Conservation (phyloP, 176 grass and related monocot species). For the Aegilops sharonensis region DNA sequence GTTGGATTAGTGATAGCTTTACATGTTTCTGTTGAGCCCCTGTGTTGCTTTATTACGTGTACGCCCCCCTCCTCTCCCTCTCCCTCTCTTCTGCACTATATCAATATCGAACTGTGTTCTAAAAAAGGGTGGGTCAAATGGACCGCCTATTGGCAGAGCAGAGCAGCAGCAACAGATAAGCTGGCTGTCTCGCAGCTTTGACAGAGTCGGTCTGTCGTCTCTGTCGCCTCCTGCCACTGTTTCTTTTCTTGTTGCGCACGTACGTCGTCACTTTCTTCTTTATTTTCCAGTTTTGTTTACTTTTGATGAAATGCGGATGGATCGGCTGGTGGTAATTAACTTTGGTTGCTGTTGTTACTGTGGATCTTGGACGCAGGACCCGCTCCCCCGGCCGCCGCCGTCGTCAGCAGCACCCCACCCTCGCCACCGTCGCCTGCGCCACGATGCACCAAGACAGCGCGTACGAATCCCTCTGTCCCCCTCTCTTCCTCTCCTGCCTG, state of each 20-base stretch:
- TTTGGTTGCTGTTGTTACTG: background rate
- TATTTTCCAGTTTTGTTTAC: background rate
- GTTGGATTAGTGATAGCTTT: no score
- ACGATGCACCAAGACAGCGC: no score
- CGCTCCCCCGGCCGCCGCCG: background rate
- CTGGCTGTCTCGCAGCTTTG: background rate
- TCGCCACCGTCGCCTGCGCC: background rate
- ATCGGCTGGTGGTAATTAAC: background rate
- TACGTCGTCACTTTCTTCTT: background rate
- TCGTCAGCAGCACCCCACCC: background rate
- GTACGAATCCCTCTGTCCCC: no score
- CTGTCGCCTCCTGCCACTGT: no score
- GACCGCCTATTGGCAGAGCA: no score
- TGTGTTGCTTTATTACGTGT: no score
- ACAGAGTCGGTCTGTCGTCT: background rate
- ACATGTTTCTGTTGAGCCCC: no score
- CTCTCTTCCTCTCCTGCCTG: no score
- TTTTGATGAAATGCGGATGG: background rate
- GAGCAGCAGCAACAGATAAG: background rate
- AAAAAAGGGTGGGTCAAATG: background rate
- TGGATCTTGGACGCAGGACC: background rate
- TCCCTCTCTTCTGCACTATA: no score
- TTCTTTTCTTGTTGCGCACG: background rate
- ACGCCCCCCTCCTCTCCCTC: no score
- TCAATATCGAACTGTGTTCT: no score